A percentile compares a stretch with the other conserved stretches of the same genome.
phyloP scores from a whole-genome alignment of 208 protist species.

The Leishmania braziliensis region DNA sequence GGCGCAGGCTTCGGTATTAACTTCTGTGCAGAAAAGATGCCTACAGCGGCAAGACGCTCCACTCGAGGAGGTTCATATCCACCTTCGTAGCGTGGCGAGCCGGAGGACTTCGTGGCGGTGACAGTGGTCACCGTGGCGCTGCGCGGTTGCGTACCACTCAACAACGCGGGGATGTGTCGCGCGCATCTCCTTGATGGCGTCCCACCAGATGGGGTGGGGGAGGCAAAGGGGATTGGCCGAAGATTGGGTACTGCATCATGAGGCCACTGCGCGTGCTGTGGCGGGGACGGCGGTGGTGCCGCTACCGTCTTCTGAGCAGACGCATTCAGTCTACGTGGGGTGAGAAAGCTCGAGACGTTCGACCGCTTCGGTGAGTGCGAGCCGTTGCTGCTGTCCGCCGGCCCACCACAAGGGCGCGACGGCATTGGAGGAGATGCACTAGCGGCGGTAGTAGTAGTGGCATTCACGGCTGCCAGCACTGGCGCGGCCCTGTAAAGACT shows the following conservation, averaged over 20 bases:
- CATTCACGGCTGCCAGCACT: no score
- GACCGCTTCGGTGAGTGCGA: conserved; percentile 6
- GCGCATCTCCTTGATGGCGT: background rate
- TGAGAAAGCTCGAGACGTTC: conserved; percentile 7
- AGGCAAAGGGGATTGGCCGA: background rate
- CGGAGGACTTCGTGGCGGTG: background rate
- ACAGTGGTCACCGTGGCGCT: background rate
- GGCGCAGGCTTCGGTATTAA: background rate
- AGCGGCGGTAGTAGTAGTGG: background rate
- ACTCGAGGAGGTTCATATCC: background rate
- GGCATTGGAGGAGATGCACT: conserved; percentile 1
- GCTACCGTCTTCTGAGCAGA: background rate
- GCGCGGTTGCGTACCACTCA: background rate
- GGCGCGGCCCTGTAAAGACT: background rate
- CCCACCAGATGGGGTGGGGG: background rate
- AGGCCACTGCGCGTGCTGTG: background rate
- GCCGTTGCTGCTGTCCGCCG: background rate
- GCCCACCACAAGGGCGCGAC: background rate
- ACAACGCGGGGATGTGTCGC: background rate
- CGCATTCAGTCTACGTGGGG: background rate
- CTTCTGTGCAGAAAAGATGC: background rate
- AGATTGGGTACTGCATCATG: background rate
- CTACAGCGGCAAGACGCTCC: background rate
- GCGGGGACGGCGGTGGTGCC: background rate
- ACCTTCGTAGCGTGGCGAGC: background rate